A percentile compares a stretch with the other conserved stretches of the same genome.
Evolutionary conservation across 495 filamentous ascomycete genomes (phyloP).

Genomic region (Tuber microsphaerosporum): DNA sequence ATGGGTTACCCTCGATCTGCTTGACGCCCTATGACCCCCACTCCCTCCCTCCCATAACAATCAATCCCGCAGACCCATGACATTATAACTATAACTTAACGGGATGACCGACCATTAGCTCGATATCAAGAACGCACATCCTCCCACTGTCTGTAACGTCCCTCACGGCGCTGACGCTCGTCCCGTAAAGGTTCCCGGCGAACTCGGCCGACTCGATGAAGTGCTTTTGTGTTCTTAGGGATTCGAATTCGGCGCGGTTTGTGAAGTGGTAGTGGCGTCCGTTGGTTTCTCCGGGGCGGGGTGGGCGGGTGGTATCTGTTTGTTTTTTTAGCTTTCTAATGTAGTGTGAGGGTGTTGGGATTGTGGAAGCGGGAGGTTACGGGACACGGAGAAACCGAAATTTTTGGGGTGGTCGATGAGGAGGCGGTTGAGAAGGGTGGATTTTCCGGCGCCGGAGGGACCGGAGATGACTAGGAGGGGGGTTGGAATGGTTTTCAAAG

Average conservation of each 20-base stretch:
- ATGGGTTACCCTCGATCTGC: slow-evolving; percentile 65
- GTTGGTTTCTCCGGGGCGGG: slow-evolving; percentile 64
- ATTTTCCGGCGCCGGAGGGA: slow-evolving; percentile 79
- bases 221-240: slow-evolving; percentile 53
- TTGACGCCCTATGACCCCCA: slow-evolving; percentile 62
- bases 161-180: slow-evolving; percentile 64
- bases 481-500: background rate
- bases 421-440: slow-evolving; percentile 70
- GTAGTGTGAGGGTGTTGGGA: background rate
- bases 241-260: slow-evolving; percentile 57
- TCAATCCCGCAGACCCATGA: background rate
- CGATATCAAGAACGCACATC: slow-evolving; percentile 70
- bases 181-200: slow-evolving; percentile 76
- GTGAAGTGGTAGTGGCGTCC: slow-evolving; percentile 75
- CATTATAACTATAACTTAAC: background rate
- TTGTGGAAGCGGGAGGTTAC: slow-evolving; percentile 6
- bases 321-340: slow-evolving; percentile 1
- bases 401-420: slow-evolving; percentile 59
- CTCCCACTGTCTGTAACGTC: slow-evolving; percentile 59
- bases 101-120: slow-evolving; percentile 41
- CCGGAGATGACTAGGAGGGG: slow-evolving; percentile 81
- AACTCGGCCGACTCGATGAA: slow-evolving; percentile 83
- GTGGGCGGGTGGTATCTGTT: slow-evolving; percentile 66
- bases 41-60: background rate
- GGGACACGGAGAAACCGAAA: slow-evolving; percentile 75